Evolutionary conservation across 2,329 filamentous ascomycete species (phyloP), one percentile per base, ranked within the genome.

Genomic region (Myriosclerotinia duriaeana): DNA sequence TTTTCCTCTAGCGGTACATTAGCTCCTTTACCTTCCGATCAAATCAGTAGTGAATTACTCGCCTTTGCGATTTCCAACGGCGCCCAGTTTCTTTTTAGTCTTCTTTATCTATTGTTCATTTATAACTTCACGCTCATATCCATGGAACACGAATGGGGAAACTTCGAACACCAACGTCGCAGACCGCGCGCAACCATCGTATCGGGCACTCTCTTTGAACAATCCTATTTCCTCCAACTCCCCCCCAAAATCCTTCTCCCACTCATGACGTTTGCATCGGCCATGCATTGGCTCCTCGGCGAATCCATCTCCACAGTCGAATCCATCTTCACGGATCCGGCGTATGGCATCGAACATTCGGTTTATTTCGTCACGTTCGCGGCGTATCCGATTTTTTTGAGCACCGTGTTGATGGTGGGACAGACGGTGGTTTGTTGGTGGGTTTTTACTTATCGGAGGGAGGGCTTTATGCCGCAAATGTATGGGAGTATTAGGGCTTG

Each of bases 101-200:
- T 72, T 0, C 68, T 72, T 1, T 72, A 72, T 34, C 53, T 72
- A 8, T 38, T 72, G 0, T 56, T 71, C 2, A 70, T 71, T 12
- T 72, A 71, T 8, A 72, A 71, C 40, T 36, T 72, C 48, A 71
- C 69, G 2, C 63, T 71, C 14, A 69, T 72, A 11, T 70, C 65
- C 56, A 72, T 72, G 70, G 71, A 72, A 44, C 59, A 71, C 14
- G 70, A 72, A 67, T 72, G 70, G 70, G 71, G 70, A 14, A 52
- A 55, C 1, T 70, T 64, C 53, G 70, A 72, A 34, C 56, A 34
- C 9, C 58, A 69, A 12, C 59, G 69, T 8, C 60, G 60, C 20
- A 62, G 55, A 52, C 70, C 68, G 1, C 46, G 71, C 0, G 70
- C 70, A 8, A 72, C 70, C 0, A 66, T 72, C 20, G 70, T 72